phyloP scores from a whole-genome alignment of 2,329 filamentous ascomycete genomes.

The Stagonosporopsis rhizophila region DNA sequence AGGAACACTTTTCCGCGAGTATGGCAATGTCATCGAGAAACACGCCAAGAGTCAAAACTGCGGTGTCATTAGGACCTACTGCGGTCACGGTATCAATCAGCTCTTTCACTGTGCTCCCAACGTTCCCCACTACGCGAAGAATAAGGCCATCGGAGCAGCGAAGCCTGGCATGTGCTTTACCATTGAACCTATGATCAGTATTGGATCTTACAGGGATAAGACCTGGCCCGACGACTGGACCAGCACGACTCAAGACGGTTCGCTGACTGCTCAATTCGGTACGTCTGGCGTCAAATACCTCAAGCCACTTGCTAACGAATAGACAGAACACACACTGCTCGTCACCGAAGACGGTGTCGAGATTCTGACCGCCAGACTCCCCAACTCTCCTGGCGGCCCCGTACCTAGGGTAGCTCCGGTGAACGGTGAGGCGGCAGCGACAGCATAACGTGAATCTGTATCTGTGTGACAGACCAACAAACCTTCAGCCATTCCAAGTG shows the following conservation, averaged over 20 bases:
- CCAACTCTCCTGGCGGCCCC: constrained; percentile 77
- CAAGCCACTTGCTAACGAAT: constrained; percentile 3
- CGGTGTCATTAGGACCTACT: constrained; percentile 94
- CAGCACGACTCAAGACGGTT: constrained; percentile 88
- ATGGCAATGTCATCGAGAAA: constrained; percentile 94
- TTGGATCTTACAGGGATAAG: constrained; percentile 89
- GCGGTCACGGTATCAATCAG: constrained; percentile 92
- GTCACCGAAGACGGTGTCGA: constrained; percentile 85
- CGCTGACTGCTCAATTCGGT: constrained; percentile 91
- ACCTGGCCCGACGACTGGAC: constrained; percentile 99
- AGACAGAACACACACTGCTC: constrained; percentile 77
- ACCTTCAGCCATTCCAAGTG: not conserved
- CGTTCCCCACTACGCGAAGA: constrained; percentile 96
- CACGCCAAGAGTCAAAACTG: constrained; percentile 85
- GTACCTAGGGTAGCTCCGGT: constrained; percentile 62
- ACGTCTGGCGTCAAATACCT: constrained; percentile 41
- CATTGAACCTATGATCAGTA: constrained; percentile 97
- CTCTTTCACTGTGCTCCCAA: constrained; percentile 94
- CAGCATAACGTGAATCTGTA: constrained; percentile 17
- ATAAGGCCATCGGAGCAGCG: constrained; percentile 92
- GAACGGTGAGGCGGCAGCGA: constrained; percentile 35
- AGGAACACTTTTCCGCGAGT: constrained; percentile 89
- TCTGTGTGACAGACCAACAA: not conserved
- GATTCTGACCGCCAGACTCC: constrained; percentile 75
- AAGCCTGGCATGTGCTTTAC: constrained; percentile 99